Base-by-base conservation (phyloP, 2,329 filamentous ascomycete genomes). In the Escovopsis weberi region DNA sequence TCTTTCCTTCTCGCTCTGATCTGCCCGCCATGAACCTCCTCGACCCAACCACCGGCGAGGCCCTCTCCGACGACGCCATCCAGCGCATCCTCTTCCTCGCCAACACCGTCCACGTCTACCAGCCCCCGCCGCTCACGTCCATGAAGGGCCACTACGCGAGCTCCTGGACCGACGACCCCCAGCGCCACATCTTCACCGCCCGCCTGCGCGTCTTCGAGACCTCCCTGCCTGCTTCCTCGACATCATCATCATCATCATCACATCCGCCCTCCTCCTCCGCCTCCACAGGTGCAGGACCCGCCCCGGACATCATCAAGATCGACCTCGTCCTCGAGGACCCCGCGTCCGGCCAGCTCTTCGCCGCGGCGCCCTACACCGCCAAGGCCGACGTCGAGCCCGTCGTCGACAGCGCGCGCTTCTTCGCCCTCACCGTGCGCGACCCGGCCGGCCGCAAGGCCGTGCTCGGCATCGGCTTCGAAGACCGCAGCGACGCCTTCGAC, bases 391-490 rank as follows among this genome's bases (percentile, higher is more conserved):
- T 94, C 38, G 84, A 91, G 63, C 74, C 85, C 50, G 83, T 84
- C 18, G 66, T 83, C 19, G 86, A 94, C 59, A 85, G 78, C 55
- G 80, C 75, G 47, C 75, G 86, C 32, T 94, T 94, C 70, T 94
- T 94, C 56, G 86, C 86, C 6, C 59, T 94, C 33, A 72, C 82
- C 12, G 85, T 94, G 1, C 77, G 85, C 45, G 85, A 87, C 47
- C 80, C 79, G 33, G 72, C 74, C 35, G 80, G 83, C 2, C 72
- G 80, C 51, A 88, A 86, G 59, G 86, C 87, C 10, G 74, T 83
- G 38, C 64, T 94, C 45, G 86, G 87, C 9, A 76, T 94, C 50
- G 87, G 86, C 9, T 94, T 93, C 56, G 85, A 93, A 66, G 85
- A 94, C 60, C 69, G 87, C 40, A 79, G 76, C 54, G 84, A 89